Base-by-base conservation (phyloP, 140 eudicot genomes). In the Flaveria floridana region DNA sequence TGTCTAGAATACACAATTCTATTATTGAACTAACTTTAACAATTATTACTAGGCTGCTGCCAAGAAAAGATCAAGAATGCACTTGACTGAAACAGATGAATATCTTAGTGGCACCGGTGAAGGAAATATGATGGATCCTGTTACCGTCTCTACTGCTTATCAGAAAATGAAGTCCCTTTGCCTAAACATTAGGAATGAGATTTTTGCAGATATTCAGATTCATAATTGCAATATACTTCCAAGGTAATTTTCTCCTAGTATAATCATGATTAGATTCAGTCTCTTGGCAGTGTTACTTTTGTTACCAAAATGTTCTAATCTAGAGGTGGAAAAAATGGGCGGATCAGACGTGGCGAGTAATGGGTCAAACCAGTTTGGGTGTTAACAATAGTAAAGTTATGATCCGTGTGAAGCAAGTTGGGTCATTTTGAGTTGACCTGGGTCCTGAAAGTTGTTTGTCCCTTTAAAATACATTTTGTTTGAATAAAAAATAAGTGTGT, bases 211-310 rank as follows among this genome's bases (percentile, higher is more conserved):
- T 81, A 87, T 90, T 58, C 82, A 88, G 75, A 90, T 90, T 84
- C 91, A 90, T 86, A 86, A 86, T 73, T 86, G 85, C 78, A 79
- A 90, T 67, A 81, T 86, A 78, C 96, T 90, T 76, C 96, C 96
- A 39, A 90, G 96, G 96, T 85, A 82, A 15, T 19, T 12, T 64
- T 37, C 47, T 21, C 20, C 26, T 37, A 0, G 8, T 46, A 16
- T 58, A 59, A 59, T 15, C 65, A 47, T 47, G 50, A 44, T 44
- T 44, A 44, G 50, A 1, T 18, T 47, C 21, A 73, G 7, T 50
- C 18, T 53, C 39, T 66, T 50, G 19, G 19, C 19, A 50, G 15
- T 15, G 18, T 58, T 11, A 58, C 65, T 58, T 58, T 4, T 34
- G 13, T 23, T 23, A 34, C 41, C 41, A 34, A 34, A 21, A 19